Percentiles rank a stretch among this genome's conserved stretches.
Conservation (phyloP, 345 rosid species). For the Bruguiera gymnorhiza region DNA sequence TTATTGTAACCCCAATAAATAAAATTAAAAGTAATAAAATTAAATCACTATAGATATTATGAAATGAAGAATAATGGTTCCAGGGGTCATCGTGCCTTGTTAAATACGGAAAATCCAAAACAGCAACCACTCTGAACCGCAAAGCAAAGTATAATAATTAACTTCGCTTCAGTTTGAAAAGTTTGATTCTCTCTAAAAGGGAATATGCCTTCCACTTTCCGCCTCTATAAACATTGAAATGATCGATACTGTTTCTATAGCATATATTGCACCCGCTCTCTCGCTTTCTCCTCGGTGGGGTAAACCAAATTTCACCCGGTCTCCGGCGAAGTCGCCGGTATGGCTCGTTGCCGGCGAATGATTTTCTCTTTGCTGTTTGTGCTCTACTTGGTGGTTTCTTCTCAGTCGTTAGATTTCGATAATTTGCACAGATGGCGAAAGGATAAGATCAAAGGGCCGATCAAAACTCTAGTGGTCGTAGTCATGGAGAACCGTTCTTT, state of each 20-base stretch:
- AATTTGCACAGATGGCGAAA: conserved; percentile 28
- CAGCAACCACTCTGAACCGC: neutral
- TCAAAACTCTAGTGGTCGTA: conserved; percentile 81
- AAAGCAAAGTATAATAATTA: neutral
- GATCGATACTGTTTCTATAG: neutral
- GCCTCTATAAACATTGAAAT: no score
- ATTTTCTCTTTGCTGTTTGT: conserved; percentile 29
- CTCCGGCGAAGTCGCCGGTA: neutral
- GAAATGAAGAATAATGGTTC: no score
- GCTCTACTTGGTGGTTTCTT: conserved; percentile 49
- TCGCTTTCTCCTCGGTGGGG: neutral
- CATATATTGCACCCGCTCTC: no score
- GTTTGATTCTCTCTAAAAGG: no score
- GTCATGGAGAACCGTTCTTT: conserved; percentile 99
- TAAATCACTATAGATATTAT: no score
- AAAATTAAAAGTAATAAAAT: no score
- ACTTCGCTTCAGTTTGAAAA: no score
- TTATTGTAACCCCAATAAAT: no score
- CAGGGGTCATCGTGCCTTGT: no score
- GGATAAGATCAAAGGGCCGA: conserved; percentile 69
- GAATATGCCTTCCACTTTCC: no score
- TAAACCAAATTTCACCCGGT: no score
- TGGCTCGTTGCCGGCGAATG: conserved; percentile 22
- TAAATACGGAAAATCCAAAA: no score
- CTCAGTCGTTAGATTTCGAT: conserved; percentile 44